phyloP scores from a whole-genome alignment of 192 early-diverging fungal species.

The Coemansia biformis region DNA sequence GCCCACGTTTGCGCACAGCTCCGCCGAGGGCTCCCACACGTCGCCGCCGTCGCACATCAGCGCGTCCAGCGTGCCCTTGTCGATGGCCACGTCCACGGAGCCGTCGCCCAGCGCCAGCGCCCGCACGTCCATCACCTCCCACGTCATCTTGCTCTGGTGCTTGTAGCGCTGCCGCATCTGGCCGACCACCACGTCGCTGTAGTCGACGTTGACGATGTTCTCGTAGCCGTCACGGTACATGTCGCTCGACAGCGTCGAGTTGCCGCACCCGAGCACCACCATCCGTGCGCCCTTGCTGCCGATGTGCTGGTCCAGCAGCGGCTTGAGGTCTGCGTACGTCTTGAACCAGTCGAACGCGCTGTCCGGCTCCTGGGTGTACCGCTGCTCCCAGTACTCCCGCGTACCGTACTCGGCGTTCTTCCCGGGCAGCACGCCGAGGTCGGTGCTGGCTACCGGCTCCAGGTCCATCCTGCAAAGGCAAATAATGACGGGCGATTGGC shows the following conservation, averaged over 20 bases:
- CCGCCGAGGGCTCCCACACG: constrained; percentile 77
- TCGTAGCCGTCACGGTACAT: constrained; percentile 74
- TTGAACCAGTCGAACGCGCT: constrained; percentile 87
- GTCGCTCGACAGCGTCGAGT: constrained; percentile 69
- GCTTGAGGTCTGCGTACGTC: constrained; percentile 66
- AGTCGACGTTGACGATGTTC: constrained; percentile 76
- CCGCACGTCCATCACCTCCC: constrained; percentile 73
- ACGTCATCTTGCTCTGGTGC: constrained; percentile 39
- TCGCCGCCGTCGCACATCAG: constrained; percentile 82
- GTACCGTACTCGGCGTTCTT: constrained; percentile 68
- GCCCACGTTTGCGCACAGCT: constrained; percentile 59
- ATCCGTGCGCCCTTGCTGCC: constrained; percentile 55
- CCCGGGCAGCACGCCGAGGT: constrained; percentile 52
- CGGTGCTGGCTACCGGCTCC: constrained; percentile 22
- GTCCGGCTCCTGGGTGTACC: constrained; percentile 50
- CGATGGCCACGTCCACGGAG: constrained; percentile 71
- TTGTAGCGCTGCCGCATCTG: constrained; percentile 57
- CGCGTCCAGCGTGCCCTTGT: constrained; percentile 91
- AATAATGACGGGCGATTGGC: too few species aligned
- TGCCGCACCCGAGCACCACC: constrained; percentile 86
- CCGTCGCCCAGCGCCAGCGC: constrained; percentile 57
- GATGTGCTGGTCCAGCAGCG: constrained; percentile 54
- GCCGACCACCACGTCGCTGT: constrained; percentile 69
- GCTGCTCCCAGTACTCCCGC: constrained; percentile 73
- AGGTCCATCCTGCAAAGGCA: neutral